A percentile compares a stretch with the other conserved stretches of the same genome.
phyloP scores from a whole-genome alignment of 768 basidiomycete genomes.

The Roridomyces roridus region DNA sequence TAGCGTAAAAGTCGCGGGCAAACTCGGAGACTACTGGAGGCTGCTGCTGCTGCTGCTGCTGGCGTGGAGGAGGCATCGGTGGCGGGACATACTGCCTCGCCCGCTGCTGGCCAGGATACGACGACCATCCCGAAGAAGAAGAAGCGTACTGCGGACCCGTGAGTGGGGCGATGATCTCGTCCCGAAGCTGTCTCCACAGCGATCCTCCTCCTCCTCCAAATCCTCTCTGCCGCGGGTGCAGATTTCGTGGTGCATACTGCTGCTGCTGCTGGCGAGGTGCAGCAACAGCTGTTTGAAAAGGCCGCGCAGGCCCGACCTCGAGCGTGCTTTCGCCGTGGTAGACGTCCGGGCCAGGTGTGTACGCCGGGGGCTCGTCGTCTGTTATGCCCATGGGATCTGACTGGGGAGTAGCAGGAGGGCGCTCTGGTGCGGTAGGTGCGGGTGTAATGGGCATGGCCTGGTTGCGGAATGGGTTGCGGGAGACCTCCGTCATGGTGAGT shows the following conservation, averaged over 20 bases:
- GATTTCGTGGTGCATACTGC: slow-evolving; percentile 2
- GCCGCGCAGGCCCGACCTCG: slow-evolving; percentile 65
- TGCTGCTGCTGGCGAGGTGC: slow-evolving; percentile 19
- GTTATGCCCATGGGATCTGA: no score
- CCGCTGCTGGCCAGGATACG: slow-evolving; percentile 26
- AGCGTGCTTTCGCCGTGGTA: slow-evolving; percentile 65
- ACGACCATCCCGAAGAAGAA: neutral
- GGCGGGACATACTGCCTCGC: slow-evolving; percentile 4
- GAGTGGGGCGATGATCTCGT: slow-evolving; percentile 18
- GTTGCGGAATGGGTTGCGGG: no score
- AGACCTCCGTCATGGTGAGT: no score
- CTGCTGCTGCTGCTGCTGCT: slow-evolving; percentile 11
- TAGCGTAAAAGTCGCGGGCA: slow-evolving; percentile 67
- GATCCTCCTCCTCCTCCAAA: slow-evolving; percentile 6
- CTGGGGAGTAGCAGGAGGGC: no score
- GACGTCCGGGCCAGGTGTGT: slow-evolving; percentile 61
- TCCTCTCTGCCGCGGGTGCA: neutral
- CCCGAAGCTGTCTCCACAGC: slow-evolving; percentile 24
- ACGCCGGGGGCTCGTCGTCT: slow-evolving; percentile 75
- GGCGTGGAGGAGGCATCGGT: slow-evolving; percentile 22
- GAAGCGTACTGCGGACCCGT: slow-evolving; percentile 3
- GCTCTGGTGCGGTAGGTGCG: no score
- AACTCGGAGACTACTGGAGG: slow-evolving; percentile 52
- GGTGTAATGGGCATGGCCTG: no score
- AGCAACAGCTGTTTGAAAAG: slow-evolving; percentile 54